Conservation (phyloP, 2,329 filamentous ascomycete genomes). For the Cercospora sp. region DNA sequence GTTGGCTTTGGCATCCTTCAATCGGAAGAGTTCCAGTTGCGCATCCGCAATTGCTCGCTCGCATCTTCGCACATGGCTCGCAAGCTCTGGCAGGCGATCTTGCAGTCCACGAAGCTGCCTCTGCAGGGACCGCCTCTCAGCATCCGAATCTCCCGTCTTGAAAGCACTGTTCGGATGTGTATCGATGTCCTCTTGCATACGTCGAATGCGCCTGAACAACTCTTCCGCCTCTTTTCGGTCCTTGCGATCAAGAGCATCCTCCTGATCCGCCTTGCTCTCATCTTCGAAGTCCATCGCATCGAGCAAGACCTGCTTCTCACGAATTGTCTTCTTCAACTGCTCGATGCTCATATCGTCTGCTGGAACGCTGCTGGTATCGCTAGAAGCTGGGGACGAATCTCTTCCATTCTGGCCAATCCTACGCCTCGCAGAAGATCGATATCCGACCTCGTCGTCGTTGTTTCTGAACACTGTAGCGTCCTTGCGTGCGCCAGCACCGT, state of each 20-base stretch:
- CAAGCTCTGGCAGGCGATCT: constrained; percentile 86
- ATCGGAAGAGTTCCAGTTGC: constrained; percentile 84
- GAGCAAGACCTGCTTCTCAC: constrained; percentile 88
- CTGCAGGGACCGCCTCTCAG: constrained; percentile 80
- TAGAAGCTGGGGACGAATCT: constrained; percentile 74
- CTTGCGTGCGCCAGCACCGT: constrained; percentile 67
- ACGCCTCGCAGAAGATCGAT: constrained; percentile 89
- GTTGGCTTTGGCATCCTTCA: constrained; percentile 89
- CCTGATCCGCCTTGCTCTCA: constrained; percentile 84
- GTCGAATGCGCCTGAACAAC: constrained; percentile 85
- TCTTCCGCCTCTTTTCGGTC: constrained; percentile 92
- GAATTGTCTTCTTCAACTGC: constrained; percentile 87
- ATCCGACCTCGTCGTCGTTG: constrained; percentile 81
- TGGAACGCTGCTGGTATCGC: constrained; percentile 60
- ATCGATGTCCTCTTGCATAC: constrained; percentile 93
- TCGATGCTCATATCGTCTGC: constrained; percentile 83
- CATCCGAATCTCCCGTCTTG: constrained; percentile 75
- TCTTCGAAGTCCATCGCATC: constrained; percentile 97
- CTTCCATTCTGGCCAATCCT: constrained; percentile 66
- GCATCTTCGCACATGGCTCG: constrained; percentile 84
- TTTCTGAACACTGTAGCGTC: constrained; percentile 97
- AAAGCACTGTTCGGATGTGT: constrained; percentile 76
- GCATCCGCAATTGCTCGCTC: constrained; percentile 93
- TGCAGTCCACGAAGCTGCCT: constrained; percentile 85
- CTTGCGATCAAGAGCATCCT: constrained; percentile 84